Evolutionary conservation across 495 filamentous ascomycete genomes (phyloP), one percentile per base, ranked within the genome.

Genomic region (Schizothecium vesticola): DNA sequence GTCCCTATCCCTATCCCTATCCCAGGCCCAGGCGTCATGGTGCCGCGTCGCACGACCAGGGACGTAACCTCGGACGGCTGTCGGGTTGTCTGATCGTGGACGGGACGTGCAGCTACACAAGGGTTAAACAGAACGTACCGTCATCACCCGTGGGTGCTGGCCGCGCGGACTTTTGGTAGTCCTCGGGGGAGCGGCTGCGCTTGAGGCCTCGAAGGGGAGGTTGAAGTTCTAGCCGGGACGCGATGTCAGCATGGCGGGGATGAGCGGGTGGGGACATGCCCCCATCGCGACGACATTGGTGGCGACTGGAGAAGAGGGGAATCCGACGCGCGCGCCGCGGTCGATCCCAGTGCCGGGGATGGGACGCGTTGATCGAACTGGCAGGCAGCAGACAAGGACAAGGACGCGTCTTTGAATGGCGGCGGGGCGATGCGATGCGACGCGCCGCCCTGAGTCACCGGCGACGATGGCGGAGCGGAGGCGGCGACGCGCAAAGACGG

Each of bases 131-230:
- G 71, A 80, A 92, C 91, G 80, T 90, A 94, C 92, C 90, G 84
- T 93, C 92, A 82, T 96, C 92, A 80, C 88, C 86, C 70, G 80
- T 86, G 71, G 85, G 85, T 73, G 86, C 87, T 76, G 86, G 85
- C 69, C 78, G 72, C 70, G 80, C 78, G 70, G 82, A 78, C 76
- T 91, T 88, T 74, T 86, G 87, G 76, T 89, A 88, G 72, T 79
- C 83, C 72, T 96, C 92, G 72, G 93, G 94, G 64, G 95, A 97
- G 67, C 93, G 92, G 87, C 92, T 95, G 80, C 95, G 88, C 84
- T 98, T 99, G 76, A 92, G 79, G 69, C 93, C 93, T 77, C 95
- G 89, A 71, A 92, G 71, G 23, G 70, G 63, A 76, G 69, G 64
- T 75, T 79, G 21, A 76, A 82, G 67, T 71, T 83, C 82, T 84